Evolutionary conservation across 176 grass and related monocot genomes (phyloP), one percentile per base, ranked within the genome.

Genomic region (Luzula sylvatica): DNA sequence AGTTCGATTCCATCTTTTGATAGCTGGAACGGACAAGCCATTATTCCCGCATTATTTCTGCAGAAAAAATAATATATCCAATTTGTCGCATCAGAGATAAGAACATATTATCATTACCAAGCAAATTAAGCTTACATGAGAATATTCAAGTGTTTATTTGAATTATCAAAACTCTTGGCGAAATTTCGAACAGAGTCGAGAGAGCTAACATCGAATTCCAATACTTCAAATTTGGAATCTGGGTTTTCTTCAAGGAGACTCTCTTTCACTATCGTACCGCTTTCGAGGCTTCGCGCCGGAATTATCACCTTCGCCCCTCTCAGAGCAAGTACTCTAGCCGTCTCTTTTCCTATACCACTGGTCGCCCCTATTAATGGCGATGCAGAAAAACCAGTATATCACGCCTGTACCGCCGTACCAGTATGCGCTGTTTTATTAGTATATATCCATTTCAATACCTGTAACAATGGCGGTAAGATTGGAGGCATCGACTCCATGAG

Each of bases 41-140:
- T 94, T 52, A 87, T 73, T 22, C 79, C 89, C 51, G 83, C 89
- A 58, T 95, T 88, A 65, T 95, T 95, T 69, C 83, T 95, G 74
- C 53, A 88, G 24, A 1, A 18, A 12, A 8, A 23, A 70, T 29
- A 58, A 14, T 17, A 17, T 41, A 60, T 42, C 15, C 5, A 43
- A 60, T 23, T 60, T 42, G 13, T 23, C 32, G 40, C 13, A 50
- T 47, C 11, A 7, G 28, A 20, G 21, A 65, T 3, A 65, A 20
- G 19, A 52, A 63, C 28, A 48, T 35, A 35, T 35, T 9, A 8
- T 22, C 4, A 4, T 0, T 51, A 51, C 12, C 38, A 46, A 67
- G 8, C 13, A 26, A 52, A 26, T 20, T 23, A 25, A 52, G 43
- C 83, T 25, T 59, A 95, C 88, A 95, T 63, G 18, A 95, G 83